Evolutionary conservation across 441 rosid species (phyloP).

Genomic region (Adansonia grandidieri): DNA sequence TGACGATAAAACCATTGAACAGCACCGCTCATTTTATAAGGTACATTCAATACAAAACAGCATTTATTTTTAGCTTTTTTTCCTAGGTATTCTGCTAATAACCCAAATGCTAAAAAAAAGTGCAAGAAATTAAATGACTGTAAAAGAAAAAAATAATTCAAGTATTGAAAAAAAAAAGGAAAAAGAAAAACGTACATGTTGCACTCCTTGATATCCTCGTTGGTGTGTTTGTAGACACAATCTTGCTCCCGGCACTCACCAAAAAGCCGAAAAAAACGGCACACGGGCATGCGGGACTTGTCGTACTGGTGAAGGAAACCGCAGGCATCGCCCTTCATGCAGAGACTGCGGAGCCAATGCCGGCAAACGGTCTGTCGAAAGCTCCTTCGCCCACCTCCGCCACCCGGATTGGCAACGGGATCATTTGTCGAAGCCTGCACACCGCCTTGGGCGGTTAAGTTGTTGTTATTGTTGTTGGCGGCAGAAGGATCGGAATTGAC

Average conservation of each 20-base stretch:
- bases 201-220: slow-evolving; percentile 97
- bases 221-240: slow-evolving; percentile 95
- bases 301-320: slow-evolving; percentile 98
- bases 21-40: not conserved
- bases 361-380: slow-evolving; percentile 98
- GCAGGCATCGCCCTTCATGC: slow-evolving; percentile 99
- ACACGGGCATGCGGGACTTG: slow-evolving; percentile 96
- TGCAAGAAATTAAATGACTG: not conserved
- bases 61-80: not conserved
- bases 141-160: not conserved
- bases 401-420: slow-evolving; percentile 27
- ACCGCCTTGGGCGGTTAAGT: slow-evolving; percentile 28
- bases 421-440: slow-evolving; percentile 32
- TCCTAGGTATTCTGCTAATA: not conserved
- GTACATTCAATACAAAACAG: not conserved
- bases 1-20: not conserved
- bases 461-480: slow-evolving; percentile 13
- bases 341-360: slow-evolving; percentile 98
- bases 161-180: not conserved
- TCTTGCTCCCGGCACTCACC: slow-evolving; percentile 99
- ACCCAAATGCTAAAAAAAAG: not conserved
- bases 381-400: slow-evolving; percentile 70
- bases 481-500: slow-evolving; percentile 46
- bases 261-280: slow-evolving; percentile 80
- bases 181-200: slow-evolving; percentile 64